Base-by-base conservation (phyloP, 495 filamentous ascomycete species). In the Neurospora sp. region DNA sequence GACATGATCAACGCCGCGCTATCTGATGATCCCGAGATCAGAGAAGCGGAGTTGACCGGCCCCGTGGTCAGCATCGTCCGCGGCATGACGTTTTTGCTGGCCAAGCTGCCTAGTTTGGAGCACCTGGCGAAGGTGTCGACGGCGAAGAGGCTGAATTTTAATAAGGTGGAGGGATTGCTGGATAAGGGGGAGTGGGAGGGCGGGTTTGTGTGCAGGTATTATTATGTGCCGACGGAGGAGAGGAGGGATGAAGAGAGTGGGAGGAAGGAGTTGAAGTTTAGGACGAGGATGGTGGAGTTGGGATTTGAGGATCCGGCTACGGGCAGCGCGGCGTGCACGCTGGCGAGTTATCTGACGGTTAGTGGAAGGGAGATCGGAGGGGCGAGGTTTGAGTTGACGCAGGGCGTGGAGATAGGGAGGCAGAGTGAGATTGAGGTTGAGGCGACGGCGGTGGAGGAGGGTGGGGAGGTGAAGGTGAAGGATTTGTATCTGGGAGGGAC, bases 401-500 rank as follows among this genome's bases (percentile, higher is more conserved):
- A 94, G 82, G 92, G 92, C 0, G 89, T 94, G 14, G 92, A 94
- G 82, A 94, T 94, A 90, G 91, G 90, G 0, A 82, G 91, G 72
- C 82, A 81, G 75, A 93, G 91, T 82, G 85, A 83, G 40, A 87
- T 87, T 71, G 69, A 68, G 9, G 82, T 87, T 22, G 84, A 85
- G 70, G 77, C 78, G 69, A 75, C 73, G 72, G 74, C 75, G 40
- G 82, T 79, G 40, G 85, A 87, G 69, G 76, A 83, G 75, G 77
- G 76, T 41, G 69, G 69, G 22, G 75, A 79, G 53, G 79, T 78
- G 14, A 72, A 73, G 68, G 77, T 91, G 69, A 83, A 85, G 71
- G 82, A 82, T 68, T 79, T 91, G 20, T 83, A 81, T 74, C 71
- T 91, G 72, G 88, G 83, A 27, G 89, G 89, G 0, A 83, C 79